Percentiles rank a stretch among this genome's conserved stretches.
Evolutionary conservation across 768 basidiomycete species (phyloP).

Genomic region (Lentinula sp.): DNA sequence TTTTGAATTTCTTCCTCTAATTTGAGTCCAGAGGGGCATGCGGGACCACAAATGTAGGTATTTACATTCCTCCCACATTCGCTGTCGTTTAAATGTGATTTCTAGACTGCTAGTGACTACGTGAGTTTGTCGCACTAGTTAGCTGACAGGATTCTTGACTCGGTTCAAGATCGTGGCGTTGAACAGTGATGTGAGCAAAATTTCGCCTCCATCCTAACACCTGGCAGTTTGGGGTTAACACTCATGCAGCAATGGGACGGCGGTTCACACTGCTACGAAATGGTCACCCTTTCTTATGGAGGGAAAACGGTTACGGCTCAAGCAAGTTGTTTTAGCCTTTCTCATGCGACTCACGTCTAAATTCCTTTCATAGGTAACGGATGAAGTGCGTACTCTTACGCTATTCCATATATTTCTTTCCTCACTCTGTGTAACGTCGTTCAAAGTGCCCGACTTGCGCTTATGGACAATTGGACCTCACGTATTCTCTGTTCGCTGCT

Average conservation of each 20-base stretch:
- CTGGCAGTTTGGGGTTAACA: not conserved
- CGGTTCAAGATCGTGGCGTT: slow-evolving; percentile 36
- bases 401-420: not conserved
- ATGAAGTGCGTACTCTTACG: slow-evolving; percentile 26
- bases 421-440: not conserved
- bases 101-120: slow-evolving; percentile 14
- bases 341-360: not conserved
- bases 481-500: slow-evolving; percentile 35
- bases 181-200: slow-evolving; percentile 14
- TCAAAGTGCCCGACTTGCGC: slow-evolving; percentile 35
- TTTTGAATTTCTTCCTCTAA: not conserved
- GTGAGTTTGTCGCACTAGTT: slow-evolving; percentile 16
- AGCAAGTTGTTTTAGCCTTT: not conserved
- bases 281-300: slow-evolving; percentile 33
- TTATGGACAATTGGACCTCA: slow-evolving; percentile 38
- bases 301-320: slow-evolving; percentile 21
- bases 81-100: not conserved
- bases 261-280: slow-evolving; percentile 37
- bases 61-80: not conserved
- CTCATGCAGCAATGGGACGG: slow-evolving; percentile 29
- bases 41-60: slow-evolving; percentile 18
- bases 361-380: slow-evolving; percentile 20
- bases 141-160: not conserved
- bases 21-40: slow-evolving; percentile 34
- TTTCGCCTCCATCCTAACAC: not conserved